Base-by-base conservation (phyloP, 129 eudicot genomes). In the Lactuca saligna region DNA sequence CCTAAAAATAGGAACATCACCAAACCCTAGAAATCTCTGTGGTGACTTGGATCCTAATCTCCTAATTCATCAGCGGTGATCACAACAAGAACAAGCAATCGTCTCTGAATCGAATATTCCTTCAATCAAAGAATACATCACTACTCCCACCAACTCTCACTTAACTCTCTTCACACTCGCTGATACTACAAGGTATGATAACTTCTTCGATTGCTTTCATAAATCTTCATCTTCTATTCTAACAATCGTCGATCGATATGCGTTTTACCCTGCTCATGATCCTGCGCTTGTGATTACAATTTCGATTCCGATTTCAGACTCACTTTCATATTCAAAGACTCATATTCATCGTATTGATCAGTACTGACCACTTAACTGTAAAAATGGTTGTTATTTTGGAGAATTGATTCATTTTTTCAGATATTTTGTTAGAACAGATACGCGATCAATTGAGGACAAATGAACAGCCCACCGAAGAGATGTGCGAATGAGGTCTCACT, bases 401-500 rank as follows among this genome's bases (percentile, higher is more conserved):
- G 29, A 15, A 29, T 54, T 3, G 11, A 13, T 57, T 58, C 33
- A 57, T 32, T 66, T 63, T 25, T 63, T 49, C 80, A 59, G 69
- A 49, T 49, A 49, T 35, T 34, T 54, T 7, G 58, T 66, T 54
- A 66, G 53, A 66, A 75, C 54, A 74, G 39, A 54, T 65, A 70
- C 49, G 57, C 49, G 57, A 70, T 31, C 66, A 46, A 15, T 70
- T 8, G 12, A 70, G 75, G 57, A 59, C 34, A 59, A 14, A 67
- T 79, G 83, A 73, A 61, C 46, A 63, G 70, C 10, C 37, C 56
- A 33, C 65, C 9, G 41, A 72, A 53, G 61, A 61, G 63, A 17
- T 39, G 66, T 68, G 34, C 70, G 49, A 42, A 5, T 13, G 79
- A 79, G 61, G 66, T 33, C 42, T 13, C 79, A 0, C 17, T 60